Evolutionary conservation across 1,284 basidiomycete species (phyloP).

Genomic region (Laetiporus sulphureus): DNA sequence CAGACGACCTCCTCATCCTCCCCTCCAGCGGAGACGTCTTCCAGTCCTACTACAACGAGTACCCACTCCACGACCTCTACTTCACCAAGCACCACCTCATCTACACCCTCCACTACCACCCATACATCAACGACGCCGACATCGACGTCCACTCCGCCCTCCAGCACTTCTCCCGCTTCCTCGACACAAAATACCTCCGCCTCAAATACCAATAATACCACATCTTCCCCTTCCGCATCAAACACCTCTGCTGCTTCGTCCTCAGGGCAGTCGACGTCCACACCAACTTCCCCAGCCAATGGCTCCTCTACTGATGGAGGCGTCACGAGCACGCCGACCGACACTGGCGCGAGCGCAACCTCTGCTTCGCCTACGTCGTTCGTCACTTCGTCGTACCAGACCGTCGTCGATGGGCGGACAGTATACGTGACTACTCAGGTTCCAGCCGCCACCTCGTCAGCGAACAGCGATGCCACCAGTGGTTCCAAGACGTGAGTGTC

Average conservation of each 20-base stretch:
- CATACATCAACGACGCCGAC: slow-evolving; percentile 8
- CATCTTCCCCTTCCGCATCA: slow-evolving; percentile 8
- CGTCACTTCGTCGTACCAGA: neutral
- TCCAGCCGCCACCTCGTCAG: neutral
- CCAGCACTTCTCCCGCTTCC: slow-evolving; percentile 4
- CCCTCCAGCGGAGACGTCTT: neutral
- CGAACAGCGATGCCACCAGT: neutral
- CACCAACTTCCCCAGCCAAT: slow-evolving; percentile 1
- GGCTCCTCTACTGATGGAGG: slow-evolving; percentile 4
- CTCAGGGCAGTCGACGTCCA: neutral
- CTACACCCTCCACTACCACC: slow-evolving; percentile 11
- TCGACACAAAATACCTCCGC: slow-evolving; percentile 7
- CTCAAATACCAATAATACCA: slow-evolving; percentile 7
- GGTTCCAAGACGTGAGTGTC: too few relatives aligned
- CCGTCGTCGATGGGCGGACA: neutral
- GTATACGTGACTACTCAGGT: slow-evolving; percentile 4
- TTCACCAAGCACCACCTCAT: slow-evolving; percentile 11
- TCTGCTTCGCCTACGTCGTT: slow-evolving; percentile 9
- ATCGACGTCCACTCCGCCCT: slow-evolving; percentile 1
- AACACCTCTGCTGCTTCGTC: too few relatives aligned
- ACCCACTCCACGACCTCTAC: slow-evolving; percentile 5
- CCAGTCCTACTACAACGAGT: neutral
- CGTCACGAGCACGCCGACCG: slow-evolving; percentile 7
- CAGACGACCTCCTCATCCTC: neutral
- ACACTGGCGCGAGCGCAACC: slow-evolving; percentile 3